Evolutionary conservation across 306 rosid genomes (phyloP), one percentile per base, ranked within the genome.

Genomic region (Acacia melanoxylon): DNA sequence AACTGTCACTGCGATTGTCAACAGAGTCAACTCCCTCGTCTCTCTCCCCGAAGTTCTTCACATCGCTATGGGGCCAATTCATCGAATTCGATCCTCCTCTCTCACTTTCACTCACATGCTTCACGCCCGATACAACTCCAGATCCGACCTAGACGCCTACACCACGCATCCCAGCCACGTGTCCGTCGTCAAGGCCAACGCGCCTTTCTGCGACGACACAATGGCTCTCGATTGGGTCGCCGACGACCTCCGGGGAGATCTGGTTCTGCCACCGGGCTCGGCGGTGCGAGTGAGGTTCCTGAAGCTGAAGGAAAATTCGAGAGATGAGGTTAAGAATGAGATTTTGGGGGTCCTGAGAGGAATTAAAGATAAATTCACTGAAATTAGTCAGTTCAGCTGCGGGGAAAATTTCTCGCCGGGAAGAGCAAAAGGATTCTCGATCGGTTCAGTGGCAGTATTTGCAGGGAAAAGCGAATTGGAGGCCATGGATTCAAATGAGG

Each of bases 171-270:
- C 98, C 3, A 16, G 12, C 62, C 98, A 92, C 68, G 46, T 89
- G 33, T 52, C 81, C 67, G 90, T 89, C 9, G 91, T 94, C 74
- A 86, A 87, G 58, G 86, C 10, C 58, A 80, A 80, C 87, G 12
- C n/a, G 35, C 91, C 84, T 15, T 72, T 88, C 68, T 25, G 81
- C 74, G 90, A 83, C 0, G 93, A 91, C 75, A 15, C 56, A 82
- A 89, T 94, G 95, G 97, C 92, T 69, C 90, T 91, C 68, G 96
- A 92, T 70, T 94, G 94, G 94, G 73, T 91, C 66, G 85, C 80
- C 45, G 84, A 82, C 0, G 72, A 48, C 29, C 49, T 61, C 22
- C 70, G 46, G 2, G 78, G 74, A 2, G 80, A 80, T 17, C 8
- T 74, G 5, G 78, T 33, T 20, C 80, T 77, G 1, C 42, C 85